Evolutionary conservation across 768 basidiomycete genomes (phyloP).

Genomic region (Rossbeevera mucosa): DNA sequence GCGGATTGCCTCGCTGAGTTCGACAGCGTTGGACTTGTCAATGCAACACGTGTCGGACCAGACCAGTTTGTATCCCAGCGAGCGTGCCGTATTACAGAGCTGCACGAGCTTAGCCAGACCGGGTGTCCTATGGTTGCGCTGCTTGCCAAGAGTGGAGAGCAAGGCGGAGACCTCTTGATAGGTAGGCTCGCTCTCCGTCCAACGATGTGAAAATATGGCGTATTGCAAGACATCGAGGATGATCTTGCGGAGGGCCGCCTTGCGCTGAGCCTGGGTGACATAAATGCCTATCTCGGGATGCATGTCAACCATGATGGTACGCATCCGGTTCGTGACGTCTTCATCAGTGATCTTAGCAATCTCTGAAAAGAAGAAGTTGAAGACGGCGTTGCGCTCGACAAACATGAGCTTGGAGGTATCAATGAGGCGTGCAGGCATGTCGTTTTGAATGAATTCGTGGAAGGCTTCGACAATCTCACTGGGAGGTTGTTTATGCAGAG

Average conservation of each 20-base stretch:
- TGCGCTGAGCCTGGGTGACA: conserved; percentile 2
- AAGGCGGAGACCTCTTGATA: conserved; percentile 14
- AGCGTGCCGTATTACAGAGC: conserved; percentile 20
- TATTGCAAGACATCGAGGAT: conserved; percentile 19
- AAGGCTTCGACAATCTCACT: conserved; percentile 12
- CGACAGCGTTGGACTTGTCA: conserved; percentile 20
- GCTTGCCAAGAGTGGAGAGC: neutral
- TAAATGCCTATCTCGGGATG: conserved; percentile 16
- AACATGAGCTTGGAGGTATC: conserved; percentile 20
- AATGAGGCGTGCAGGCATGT: conserved; percentile 25
- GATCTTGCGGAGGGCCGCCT: conserved; percentile 14
- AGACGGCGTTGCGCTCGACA: conserved; percentile 19
- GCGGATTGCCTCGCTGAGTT: conserved; percentile 30
- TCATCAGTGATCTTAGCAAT: conserved; percentile 18
- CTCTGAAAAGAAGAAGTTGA: conserved; percentile 14
- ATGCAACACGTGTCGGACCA: conserved; percentile 34
- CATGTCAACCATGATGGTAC: neutral
- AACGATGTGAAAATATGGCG: conserved; percentile 26
- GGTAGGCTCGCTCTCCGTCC: conserved; percentile 20
- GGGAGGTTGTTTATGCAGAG: neutral
- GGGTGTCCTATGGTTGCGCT: neutral
- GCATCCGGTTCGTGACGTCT: conserved; percentile 9
- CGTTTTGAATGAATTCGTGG: conserved; percentile 19
- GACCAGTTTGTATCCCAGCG: conserved; percentile 16
- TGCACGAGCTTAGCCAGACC: conserved; percentile 17